Base-by-base conservation (phyloP, 1,139 yeast species). In the Hemisphaericaspora subhashii region DNA sequence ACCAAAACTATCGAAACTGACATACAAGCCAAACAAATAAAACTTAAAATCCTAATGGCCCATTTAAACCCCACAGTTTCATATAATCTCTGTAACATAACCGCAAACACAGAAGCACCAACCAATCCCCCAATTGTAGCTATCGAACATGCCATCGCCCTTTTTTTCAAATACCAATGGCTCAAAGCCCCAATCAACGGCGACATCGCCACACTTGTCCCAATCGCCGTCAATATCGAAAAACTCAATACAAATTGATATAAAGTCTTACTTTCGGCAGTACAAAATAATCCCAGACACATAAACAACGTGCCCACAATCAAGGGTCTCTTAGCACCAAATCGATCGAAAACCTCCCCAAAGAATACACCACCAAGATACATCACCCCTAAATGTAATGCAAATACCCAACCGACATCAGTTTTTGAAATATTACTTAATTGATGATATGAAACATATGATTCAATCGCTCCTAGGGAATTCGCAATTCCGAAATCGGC, bases 401-500 rank as follows among this genome's bases (percentile, higher is more conserved):
- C 73, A 54, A 81, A 82, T 27, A 82, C 74, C 88, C 88, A 82
- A 3, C 83, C 79, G 1, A 79, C 66, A 16, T 71, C 60, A 2
- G 79, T 61, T 5, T 73, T 65, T 7, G 73, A 55, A 11, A 63
- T 55, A 31, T 64, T 52, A 4, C 56, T 54, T 37, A 82, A 62
- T 50, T 79, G 83, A 51, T 81, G 68, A 36, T 64, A 57, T 7
- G 74, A 55, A 4, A 81, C 66, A 53, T 79, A 80, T 2, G 83
- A 72, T 54, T 82, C 83, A 20, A 81, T 68, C 11, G 80, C 81
- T 32, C 87, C 86, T 25, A 75, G 60, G 5, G 82, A 58, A 48
- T 81, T 81, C 44, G 76, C 68, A 26, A 82, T 56, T 2, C 88
- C 88, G 55, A 83, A 81, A n/a, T 74, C 72, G n/a, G 77, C 74